Conservation (phyloP, 208 protist genomes). For the Vickermania spadyakhi region DNA sequence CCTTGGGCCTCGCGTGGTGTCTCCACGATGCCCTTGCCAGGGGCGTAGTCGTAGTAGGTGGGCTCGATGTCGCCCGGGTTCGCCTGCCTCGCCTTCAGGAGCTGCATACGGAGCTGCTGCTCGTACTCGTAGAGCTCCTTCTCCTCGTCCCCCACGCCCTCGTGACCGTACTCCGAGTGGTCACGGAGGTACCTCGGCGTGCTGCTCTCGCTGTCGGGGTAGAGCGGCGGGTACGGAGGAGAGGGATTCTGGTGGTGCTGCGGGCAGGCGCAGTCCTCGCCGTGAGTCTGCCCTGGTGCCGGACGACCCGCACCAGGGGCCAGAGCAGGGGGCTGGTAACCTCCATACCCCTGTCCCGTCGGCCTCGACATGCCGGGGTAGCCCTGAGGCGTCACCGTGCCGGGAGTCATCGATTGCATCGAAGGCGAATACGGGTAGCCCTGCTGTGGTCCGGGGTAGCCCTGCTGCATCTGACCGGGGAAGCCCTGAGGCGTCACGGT, state of each 20-base stretch:
- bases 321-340: background rate
- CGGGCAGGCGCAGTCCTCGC: background rate
- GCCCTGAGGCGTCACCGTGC: background rate
- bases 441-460: background rate
- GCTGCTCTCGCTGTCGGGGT: background rate
- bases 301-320: background rate
- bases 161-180: background rate
- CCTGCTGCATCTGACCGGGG: too few species aligned
- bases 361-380: conserved; percentile 1
- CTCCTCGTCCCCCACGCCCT: background rate
- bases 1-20: background rate
- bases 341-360: background rate
- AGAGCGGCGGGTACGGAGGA: background rate
- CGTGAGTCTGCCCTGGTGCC: background rate
- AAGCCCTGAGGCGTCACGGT: background rate
- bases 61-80: background rate
- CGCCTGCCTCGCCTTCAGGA: background rate
- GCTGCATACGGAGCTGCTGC: conserved; percentile 1
- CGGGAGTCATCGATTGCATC: background rate
- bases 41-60: background rate
- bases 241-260: background rate
- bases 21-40: background rate
- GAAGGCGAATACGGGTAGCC: too few species aligned
- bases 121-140: background rate
- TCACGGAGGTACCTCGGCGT: background rate